These are phyloP conservation scores for Metschnikowia rubicola DNA, from an alignment of 805 yeast species.

Conservation along the genomic window DNA sequence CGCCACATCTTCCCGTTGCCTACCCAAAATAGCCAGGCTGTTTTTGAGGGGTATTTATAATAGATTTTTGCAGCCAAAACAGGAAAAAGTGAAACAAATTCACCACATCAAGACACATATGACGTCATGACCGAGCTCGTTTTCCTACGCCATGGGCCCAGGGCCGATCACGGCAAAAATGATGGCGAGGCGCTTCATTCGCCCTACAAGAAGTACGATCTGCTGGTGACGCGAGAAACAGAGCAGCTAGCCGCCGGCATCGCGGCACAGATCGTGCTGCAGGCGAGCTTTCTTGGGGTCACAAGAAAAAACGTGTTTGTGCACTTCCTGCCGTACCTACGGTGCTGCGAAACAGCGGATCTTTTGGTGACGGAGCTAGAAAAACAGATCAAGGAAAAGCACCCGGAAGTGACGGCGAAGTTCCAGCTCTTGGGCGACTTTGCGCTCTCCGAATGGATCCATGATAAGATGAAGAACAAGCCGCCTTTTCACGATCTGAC, in stretches of 20 bases:
- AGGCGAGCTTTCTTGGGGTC: conserved; percentile 18
- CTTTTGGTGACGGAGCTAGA: conserved; percentile 30
- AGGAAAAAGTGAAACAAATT: no score
- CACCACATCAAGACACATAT: neutral
- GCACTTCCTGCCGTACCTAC: conserved; percentile 42
- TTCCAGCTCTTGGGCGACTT: conserved; percentile 42
- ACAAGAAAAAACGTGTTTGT: conserved; percentile 24
- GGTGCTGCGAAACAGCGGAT: conserved; percentile 46
- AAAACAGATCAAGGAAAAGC: conserved; percentile 18
- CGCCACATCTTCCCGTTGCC: no score
- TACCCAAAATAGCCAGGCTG: no score
- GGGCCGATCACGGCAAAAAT: conserved; percentile 36
- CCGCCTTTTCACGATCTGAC: conserved; percentile 43
- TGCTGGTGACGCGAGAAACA: conserved; percentile 32
- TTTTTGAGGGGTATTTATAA: no score
- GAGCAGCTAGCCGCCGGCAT: conserved; percentile 24
- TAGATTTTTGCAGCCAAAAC: no score
- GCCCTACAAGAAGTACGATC: conserved; percentile 34
- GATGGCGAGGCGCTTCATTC: conserved; percentile 26
- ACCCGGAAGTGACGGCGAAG: conserved; percentile 30
- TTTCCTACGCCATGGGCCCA: conserved; percentile 42
- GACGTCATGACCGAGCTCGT: conserved; percentile 36
- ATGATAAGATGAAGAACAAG: conserved; percentile 39
- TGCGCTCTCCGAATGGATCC: conserved; percentile 46
- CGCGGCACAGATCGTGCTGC: conserved; percentile 27